These are phyloP conservation scores for Colletotrichum horii DNA, from an alignment of 2,329 filamentous ascomycete genomes.

Conservation along the genomic window DNA sequence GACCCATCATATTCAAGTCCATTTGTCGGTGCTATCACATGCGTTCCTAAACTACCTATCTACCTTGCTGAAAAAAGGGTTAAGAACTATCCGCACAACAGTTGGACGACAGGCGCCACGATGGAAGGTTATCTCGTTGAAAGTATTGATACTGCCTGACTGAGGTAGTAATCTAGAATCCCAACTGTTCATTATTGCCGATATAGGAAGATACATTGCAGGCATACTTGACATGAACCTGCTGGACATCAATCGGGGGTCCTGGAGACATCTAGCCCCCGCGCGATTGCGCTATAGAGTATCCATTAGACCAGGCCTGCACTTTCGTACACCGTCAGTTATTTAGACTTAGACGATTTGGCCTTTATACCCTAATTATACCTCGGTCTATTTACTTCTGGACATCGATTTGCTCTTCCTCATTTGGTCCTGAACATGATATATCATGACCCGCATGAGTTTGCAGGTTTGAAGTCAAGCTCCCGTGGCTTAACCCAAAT, in stretches of 20 bases:
- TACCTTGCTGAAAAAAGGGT: not conserved
- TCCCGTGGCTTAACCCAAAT: no score
- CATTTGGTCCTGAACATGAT: not conserved
- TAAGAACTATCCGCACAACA: not conserved
- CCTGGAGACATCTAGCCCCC: accelerated
- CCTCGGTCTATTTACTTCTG: not conserved
- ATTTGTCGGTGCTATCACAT: no score
- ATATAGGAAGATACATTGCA: accelerated
- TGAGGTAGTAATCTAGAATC: accelerated
- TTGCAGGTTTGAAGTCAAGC: no score
- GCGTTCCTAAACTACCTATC: accelerated
- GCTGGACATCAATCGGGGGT: accelerated
- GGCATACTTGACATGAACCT: not conserved
- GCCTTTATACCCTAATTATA: accelerated
- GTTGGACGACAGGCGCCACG: accelerated
- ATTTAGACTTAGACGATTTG: accelerated
- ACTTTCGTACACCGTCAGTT: accelerated
- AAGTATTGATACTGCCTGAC: accelerated
- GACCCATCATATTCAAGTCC: not conserved
- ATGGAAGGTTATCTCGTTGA: accelerated
- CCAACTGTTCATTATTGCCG: accelerated
- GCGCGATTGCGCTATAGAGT: accelerated
- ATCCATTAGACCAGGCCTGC: no score
- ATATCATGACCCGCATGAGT: no score
- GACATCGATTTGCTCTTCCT: not conserved